phyloP scores from a whole-genome alignment of 2,329 filamentous ascomycete genomes.

The Curvularia sp. region DNA sequence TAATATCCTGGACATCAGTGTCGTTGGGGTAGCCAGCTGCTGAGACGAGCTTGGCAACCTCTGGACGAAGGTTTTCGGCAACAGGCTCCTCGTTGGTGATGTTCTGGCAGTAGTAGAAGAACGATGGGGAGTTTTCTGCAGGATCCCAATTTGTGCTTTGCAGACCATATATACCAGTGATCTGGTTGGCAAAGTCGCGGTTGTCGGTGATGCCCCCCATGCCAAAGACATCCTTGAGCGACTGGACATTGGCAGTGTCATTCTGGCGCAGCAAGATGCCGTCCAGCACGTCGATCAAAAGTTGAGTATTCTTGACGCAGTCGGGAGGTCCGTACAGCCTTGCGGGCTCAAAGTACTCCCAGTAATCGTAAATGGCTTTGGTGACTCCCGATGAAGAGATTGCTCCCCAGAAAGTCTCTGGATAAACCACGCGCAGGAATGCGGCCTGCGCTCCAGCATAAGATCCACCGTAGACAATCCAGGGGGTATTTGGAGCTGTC shows the following conservation, averaged over 20 bases:
- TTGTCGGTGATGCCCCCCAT: slow-evolving; percentile 58
- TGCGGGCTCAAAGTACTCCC: slow-evolving; percentile 68
- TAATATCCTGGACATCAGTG: slow-evolving; percentile 55
- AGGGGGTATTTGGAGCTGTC: slow-evolving; percentile 70
- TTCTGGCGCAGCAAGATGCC: slow-evolving; percentile 62
- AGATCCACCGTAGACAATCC: slow-evolving; percentile 82
- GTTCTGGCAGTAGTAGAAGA: slow-evolving; percentile 62
- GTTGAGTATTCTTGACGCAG: slow-evolving; percentile 71
- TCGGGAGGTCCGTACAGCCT: slow-evolving; percentile 63
- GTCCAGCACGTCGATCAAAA: slow-evolving; percentile 65
- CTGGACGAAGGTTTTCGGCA: slow-evolving; percentile 44
- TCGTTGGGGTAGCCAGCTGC: slow-evolving; percentile 59
- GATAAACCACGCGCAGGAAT: slow-evolving; percentile 77
- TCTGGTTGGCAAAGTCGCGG: slow-evolving; percentile 61
- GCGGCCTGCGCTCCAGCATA: slow-evolving; percentile 84
- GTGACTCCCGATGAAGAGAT: slow-evolving; percentile 85
- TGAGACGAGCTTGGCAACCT: slow-evolving; percentile 55
- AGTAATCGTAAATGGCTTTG: slow-evolving; percentile 79
- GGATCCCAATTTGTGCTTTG: slow-evolving; percentile 67
- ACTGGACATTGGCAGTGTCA: slow-evolving; percentile 51
- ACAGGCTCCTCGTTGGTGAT: slow-evolving; percentile 57
- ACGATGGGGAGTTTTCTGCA: slow-evolving; percentile 56
- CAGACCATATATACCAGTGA: slow-evolving; percentile 60
- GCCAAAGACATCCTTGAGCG: slow-evolving; percentile 63
- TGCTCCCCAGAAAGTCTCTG: slow-evolving; percentile 77